Conservation (phyloP, 2,329 filamentous ascomycete genomes). For the Fusarium aywerte region DNA sequence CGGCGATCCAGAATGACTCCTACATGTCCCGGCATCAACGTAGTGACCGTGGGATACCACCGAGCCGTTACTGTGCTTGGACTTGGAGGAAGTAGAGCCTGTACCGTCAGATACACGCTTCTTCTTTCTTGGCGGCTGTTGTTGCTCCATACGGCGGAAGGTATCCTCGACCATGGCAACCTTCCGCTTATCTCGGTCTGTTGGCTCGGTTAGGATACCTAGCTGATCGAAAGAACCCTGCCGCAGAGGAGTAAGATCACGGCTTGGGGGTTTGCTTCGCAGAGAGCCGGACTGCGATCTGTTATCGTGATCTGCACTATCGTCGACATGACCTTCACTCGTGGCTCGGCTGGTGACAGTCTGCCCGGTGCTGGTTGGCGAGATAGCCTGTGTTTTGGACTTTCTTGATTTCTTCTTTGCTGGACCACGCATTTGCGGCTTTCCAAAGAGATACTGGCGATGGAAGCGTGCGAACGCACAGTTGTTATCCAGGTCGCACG, state of each 20-base stretch:
- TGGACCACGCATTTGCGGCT: conserved; percentile 54
- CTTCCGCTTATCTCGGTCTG: conserved; percentile 74
- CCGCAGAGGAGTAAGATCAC: conserved; percentile 70
- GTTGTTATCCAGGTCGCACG: conserved; percentile 72
- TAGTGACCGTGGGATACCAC: conserved; percentile 55
- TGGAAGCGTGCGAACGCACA: conserved; percentile 74
- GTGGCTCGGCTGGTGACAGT: conserved; percentile 71
- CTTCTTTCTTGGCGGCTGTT: conserved; percentile 68
- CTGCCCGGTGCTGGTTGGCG: conserved; percentile 70
- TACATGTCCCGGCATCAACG: conserved; percentile 63
- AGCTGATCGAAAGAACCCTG: conserved; percentile 70
- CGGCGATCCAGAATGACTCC: conserved; percentile 66
- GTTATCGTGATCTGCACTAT: conserved; percentile 64
- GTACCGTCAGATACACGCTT: conserved; percentile 69
- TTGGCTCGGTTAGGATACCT: conserved; percentile 70
- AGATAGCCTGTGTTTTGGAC: conserved; percentile 65
- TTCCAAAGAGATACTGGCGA: conserved; percentile 63
- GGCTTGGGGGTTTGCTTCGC: conserved; percentile 73
- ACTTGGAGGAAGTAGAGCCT: conserved; percentile 50
- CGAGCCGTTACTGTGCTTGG: conserved; percentile 55
- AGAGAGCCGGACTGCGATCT: conserved; percentile 60
- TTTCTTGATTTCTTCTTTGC: conserved; percentile 66
- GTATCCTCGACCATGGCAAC: conserved; percentile 73
- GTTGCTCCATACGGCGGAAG: conserved; percentile 71
- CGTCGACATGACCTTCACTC: conserved; percentile 70